Percentiles rank a stretch among this genome's conserved stretches.
These are phyloP conservation scores for Thalassiosira profunda DNA, from an alignment of 108 stramenopile genomes.

Conservation along the genomic window DNA sequence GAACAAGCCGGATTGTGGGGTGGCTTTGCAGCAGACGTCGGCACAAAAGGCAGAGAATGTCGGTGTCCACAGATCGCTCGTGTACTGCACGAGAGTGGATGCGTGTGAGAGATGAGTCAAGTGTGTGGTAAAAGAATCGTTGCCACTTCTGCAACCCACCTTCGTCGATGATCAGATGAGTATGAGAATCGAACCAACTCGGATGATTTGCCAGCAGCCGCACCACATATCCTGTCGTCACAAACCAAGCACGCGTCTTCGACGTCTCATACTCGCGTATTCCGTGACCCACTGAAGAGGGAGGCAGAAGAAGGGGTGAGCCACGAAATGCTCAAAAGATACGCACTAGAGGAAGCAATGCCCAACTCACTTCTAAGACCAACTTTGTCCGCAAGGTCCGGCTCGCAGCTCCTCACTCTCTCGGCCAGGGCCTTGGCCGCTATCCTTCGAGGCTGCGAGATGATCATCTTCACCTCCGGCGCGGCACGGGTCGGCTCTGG, in stretches of 20 bases:
- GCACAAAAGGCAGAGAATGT: conserved; percentile 85
- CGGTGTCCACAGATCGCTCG: conserved; percentile 86
- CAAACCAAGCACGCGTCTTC: conserved; percentile 81
- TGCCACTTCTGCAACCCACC: too few relatives aligned
- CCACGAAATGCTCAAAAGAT: too few relatives aligned
- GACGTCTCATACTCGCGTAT: conserved; percentile 76
- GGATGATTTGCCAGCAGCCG: conserved; percentile 88
- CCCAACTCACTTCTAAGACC: conserved; percentile 64
- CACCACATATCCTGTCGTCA: conserved; percentile 94
- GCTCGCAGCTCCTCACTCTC: conserved; percentile 78
- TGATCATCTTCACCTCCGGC: conserved; percentile 80
- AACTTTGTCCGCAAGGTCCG: conserved; percentile 58
- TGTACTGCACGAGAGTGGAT: conserved; percentile 51
- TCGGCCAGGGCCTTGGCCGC: conserved; percentile 90
- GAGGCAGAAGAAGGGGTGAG: too few relatives aligned
- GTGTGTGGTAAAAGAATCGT: too few relatives aligned
- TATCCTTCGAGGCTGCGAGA: conserved; percentile 90
- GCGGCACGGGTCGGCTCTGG: conserved; percentile 53
- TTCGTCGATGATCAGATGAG: conserved; percentile 92
- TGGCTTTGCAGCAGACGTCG: conserved; percentile 75
- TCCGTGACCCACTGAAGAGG: conserved; percentile 88
- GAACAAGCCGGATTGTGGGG: conserved; percentile 76
- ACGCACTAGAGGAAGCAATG: too few relatives aligned
- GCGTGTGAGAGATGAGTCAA: neutral
- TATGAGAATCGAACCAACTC: conserved; percentile 65